Percentiles rank a stretch among this genome's conserved stretches.
phyloP scores from a whole-genome alignment of 2,329 filamentous ascomycete species.

The Claviceps humidiphila region DNA sequence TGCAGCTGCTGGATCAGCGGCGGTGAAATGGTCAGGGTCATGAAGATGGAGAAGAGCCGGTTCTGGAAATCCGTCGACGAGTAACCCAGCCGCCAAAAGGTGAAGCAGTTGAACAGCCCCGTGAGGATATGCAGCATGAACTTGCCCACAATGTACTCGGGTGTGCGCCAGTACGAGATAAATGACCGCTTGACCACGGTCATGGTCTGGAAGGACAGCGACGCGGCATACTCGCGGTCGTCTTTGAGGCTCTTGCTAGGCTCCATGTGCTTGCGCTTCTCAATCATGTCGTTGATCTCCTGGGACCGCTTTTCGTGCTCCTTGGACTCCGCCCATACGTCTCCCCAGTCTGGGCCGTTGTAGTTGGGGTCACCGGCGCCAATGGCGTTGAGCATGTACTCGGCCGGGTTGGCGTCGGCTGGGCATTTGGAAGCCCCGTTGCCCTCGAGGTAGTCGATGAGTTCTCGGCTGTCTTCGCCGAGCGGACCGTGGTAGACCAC shows the following conservation, averaged over 20 bases:
- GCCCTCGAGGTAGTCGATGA: slow-evolving; percentile 39
- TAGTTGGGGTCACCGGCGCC: slow-evolving; percentile 51
- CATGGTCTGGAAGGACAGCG: slow-evolving; percentile 37
- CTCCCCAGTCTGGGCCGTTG: slow-evolving; percentile 46
- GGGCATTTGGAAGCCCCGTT: slow-evolving; percentile 36
- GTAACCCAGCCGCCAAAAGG: slow-evolving; percentile 50
- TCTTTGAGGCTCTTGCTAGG: slow-evolving; percentile 28
- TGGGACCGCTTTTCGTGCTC: slow-evolving; percentile 30
- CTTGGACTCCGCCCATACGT: slow-evolving; percentile 43
- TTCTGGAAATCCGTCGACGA: slow-evolving; percentile 52
- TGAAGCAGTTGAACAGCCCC: slow-evolving; percentile 57
- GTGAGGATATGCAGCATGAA: slow-evolving; percentile 48
- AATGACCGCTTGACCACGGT: slow-evolving; percentile 46
- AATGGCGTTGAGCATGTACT: slow-evolving; percentile 43
- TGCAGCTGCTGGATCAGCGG: slow-evolving; percentile 67
- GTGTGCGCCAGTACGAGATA: slow-evolving; percentile 50
- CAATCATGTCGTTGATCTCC: slow-evolving; percentile 41
- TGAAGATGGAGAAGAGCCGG: slow-evolving; percentile 62
- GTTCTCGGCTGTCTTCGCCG: slow-evolving; percentile 31
- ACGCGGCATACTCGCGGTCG: slow-evolving; percentile 50
- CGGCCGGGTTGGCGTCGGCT: slow-evolving; percentile 36
- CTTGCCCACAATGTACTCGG: slow-evolving; percentile 49
- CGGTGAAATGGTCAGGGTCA: slow-evolving; percentile 62
- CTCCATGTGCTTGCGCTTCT: slow-evolving; percentile 26
- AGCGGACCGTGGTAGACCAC: slow-evolving; percentile 42